phyloP scores from a whole-genome alignment of 176 grass and related monocot species.

The Oryza meridionalis region DNA sequence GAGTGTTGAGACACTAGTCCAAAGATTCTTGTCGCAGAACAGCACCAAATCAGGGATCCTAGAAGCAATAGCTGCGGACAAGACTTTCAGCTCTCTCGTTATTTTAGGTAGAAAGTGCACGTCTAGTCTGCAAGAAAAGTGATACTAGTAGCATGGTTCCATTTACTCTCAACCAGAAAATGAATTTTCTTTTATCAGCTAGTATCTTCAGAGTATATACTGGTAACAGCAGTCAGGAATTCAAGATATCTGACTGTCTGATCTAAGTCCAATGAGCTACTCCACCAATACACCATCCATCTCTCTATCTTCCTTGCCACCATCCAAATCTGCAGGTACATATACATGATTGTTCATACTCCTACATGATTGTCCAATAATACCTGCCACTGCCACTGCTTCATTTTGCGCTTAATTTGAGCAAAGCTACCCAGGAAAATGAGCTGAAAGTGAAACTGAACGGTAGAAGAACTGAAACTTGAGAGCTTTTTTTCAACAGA shows the following conservation, averaged over 20 bases:
- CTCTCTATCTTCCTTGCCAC: not conserved
- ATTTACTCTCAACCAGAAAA: not conserved
- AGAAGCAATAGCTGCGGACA: conserved; percentile 24
- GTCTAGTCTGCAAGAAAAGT: conserved; percentile 19
- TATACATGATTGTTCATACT: not conserved
- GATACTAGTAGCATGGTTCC: not conserved
- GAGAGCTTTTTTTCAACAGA: not conserved
- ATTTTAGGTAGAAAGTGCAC: conserved; percentile 39
- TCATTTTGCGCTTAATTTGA: not conserved
- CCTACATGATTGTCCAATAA: no score
- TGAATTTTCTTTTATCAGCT: not conserved
- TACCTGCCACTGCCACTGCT: not conserved
- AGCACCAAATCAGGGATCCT: conserved; percentile 44
- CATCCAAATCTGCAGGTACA: no score
- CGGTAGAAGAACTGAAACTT: not conserved
- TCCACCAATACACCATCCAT: no score
- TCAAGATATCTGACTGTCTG: not conserved
- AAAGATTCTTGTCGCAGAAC: conserved; percentile 50
- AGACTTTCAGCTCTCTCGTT: not conserved
- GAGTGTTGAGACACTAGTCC: conserved; percentile 21
- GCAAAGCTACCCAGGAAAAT: not conserved
- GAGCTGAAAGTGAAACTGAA: not conserved
- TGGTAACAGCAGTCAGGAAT: not conserved
- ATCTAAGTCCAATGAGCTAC: not conserved
- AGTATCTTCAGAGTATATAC: not conserved